A percentile compares a stretch with the other conserved stretches of the same genome.
These are phyloP conservation scores for Dioszegia aurantiaca DNA, from an alignment of 768 basidiomycete species.

Conservation along the genomic window DNA sequence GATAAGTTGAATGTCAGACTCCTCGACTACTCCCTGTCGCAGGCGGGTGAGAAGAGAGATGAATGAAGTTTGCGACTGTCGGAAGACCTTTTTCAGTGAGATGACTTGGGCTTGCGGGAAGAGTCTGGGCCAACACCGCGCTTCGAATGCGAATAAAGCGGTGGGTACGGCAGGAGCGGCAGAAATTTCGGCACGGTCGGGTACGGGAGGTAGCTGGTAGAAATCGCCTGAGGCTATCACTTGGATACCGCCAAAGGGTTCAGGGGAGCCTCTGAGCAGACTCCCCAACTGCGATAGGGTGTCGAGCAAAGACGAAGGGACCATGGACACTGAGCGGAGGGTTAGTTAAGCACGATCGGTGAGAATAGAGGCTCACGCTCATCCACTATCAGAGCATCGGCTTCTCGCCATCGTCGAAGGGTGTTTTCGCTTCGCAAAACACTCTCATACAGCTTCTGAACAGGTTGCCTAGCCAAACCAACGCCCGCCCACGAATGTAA, in stretches of 20 bases:
- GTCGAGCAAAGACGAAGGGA: slow-evolving; percentile 50
- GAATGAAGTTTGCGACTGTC: slow-evolving; percentile 48
- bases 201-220: slow-evolving; percentile 54
- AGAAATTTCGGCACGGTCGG: slow-evolving; percentile 27
- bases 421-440: slow-evolving; percentile 23
- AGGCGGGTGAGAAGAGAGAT: slow-evolving; percentile 48
- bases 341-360: not conserved
- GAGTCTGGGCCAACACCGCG: slow-evolving; percentile 43
- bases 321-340: slow-evolving; percentile 49
- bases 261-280: slow-evolving; percentile 27
- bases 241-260: slow-evolving; percentile 53
- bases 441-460: slow-evolving; percentile 23
- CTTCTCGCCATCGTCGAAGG: slow-evolving; percentile 33
- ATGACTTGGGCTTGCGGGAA: slow-evolving; percentile 35
- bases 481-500: slow-evolving; percentile 45
- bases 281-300: slow-evolving; percentile 51
- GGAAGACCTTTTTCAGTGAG: slow-evolving; percentile 46
- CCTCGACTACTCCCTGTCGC: slow-evolving; percentile 39
- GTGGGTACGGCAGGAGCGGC: not conserved
- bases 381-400: slow-evolving; percentile 46
- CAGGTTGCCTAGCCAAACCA: slow-evolving; percentile 27
- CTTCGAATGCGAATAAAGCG: slow-evolving; percentile 49
- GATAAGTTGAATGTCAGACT: slow-evolving; percentile 27
- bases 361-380: slow-evolving; percentile 36
- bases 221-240: slow-evolving; percentile 54